Evolutionary conservation across 352 stramenopile species (phyloP), one percentile per base, ranked within the genome.

Genomic region (Phytophthora palmivora): DNA sequence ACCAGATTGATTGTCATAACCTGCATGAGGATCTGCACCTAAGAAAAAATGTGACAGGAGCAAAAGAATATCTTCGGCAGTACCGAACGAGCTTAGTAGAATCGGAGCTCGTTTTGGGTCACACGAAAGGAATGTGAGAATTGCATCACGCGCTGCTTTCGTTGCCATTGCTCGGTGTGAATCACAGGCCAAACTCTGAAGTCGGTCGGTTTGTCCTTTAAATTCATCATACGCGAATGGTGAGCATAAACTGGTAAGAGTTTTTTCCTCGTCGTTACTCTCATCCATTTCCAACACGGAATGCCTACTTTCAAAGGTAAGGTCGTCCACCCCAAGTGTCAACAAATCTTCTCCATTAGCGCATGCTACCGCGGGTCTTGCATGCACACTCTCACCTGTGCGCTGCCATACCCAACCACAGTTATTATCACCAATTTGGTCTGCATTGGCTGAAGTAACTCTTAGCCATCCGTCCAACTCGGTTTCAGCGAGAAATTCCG

Each of bases 131-230:
- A 90, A 69, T 10, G 61, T 72, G 2, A 72, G 8, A 6, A 92
- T 60, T 9, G 72, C 69, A 36, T 82, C 67, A 16, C 79, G 74
- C 9, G 85, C 80, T 24, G 65, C 60, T 51, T 91, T 89, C 8
- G 74, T 92, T 11, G 80, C 53, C 11, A 88, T 49, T 0, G 85
- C 85, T 7, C 76, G 70, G 57, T 92, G 80, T 0, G 71, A 72
- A 22, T 94, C 85, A 47, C 84, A 82, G 4, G 78, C 78, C 11
- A 91, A 70, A 51, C 74, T 87, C 37, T 91, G 83, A 21, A 87
- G 71, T 12, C 85, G 73, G 42, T 71, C 59, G 8, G 59, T 66
- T 59, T 94, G 85, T 1, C 76, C 78, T 54, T 91, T 90, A 6
- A 92, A 56, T 7, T 68, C 66, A 39, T 94, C 85, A 49, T 79